phyloP scores from a whole-genome alignment of 176 grass and related monocot species.

The Poa annua region DNA sequence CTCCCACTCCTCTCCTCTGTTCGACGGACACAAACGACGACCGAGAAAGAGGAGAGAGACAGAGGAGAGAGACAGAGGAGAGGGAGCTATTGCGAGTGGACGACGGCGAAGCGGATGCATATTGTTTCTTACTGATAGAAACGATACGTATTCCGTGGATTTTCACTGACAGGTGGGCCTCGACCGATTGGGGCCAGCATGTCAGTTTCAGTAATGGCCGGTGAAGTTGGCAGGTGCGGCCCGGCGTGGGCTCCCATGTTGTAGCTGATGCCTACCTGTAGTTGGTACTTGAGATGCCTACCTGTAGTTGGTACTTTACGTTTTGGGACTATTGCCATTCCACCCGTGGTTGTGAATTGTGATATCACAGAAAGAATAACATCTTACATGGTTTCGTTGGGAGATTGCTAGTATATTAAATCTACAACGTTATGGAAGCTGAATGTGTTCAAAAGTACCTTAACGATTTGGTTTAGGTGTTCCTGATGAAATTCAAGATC shows the following conservation, averaged over 20 bases:
- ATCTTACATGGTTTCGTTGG: neutral
- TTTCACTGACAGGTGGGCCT: neutral
- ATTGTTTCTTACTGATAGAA: neutral
- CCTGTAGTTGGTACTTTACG: neutral
- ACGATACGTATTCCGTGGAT: neutral
- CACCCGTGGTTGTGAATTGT: neutral
- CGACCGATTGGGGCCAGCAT: too few species aligned
- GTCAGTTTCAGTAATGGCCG: too few species aligned
- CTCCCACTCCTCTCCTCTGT: neutral
- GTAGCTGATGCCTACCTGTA: too few species aligned
- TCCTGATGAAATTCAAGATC: neutral
- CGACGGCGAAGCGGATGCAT: neutral
- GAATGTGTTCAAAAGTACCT: neutral
- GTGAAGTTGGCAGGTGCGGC: too few species aligned
- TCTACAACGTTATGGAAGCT: conserved; percentile 7
- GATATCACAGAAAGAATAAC: conserved; percentile 11
- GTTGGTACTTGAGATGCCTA: too few species aligned
- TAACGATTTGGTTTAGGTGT: neutral
- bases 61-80: too few species aligned
- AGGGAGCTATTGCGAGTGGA: neutral
- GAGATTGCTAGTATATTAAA: neutral
- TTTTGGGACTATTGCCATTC: neutral
- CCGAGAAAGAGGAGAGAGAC: neutral
- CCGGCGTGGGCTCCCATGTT: too few species aligned
- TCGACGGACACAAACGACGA: neutral